Base-by-base conservation (phyloP, 805 yeast genomes). In the Candida rishiriensis region DNA sequence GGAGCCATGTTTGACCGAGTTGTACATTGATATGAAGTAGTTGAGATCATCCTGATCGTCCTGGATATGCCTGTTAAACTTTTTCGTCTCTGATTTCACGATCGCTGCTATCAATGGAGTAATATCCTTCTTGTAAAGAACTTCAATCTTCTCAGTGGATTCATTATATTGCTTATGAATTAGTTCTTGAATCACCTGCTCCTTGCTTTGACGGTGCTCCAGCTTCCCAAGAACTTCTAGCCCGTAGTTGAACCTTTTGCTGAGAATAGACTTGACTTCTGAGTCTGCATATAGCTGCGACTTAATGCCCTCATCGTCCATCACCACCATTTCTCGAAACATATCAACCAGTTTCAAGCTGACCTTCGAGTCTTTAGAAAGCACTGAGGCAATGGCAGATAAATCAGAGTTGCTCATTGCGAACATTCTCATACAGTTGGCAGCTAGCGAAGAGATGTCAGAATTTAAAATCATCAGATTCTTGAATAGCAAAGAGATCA, bases 41-140 rank as follows among this genome's bases (percentile, higher is more conserved):
- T 72, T 69, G 12, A 72, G 60, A 54, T 78, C 83, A 52, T 83
- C 93, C 40, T 74, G 76, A 45, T 71, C 74, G 59, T 87, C 96
- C 53, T 84, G 89, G 3, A 71, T 56, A 41, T 75, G 72, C 29
- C 88, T 69, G 45, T 75, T 71, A 46, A 66, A 71, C 45, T 72
- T 75, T 37, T 72, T 67, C 3, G 71, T 57, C 52, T 81, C 87
- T 1, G 69, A 63, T 2, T 69, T 59, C 9, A 70, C 57, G 2
- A 79, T 67, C 54, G 57, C 67, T 53, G 48, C 64, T 54, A 50
- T 66, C 63, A 58, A 71, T 41, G 59, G 67, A 45, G 21, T 58
- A 47, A 61, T 54, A 41, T 66, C 73, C 36, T 55, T 58, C 5
- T 37, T 29, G 21, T 52, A 42, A 1, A 45, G 3, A 12, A 44